Base-by-base conservation (phyloP, 1,284 basidiomycete species). In the Cryptococcus sp. region DNA sequence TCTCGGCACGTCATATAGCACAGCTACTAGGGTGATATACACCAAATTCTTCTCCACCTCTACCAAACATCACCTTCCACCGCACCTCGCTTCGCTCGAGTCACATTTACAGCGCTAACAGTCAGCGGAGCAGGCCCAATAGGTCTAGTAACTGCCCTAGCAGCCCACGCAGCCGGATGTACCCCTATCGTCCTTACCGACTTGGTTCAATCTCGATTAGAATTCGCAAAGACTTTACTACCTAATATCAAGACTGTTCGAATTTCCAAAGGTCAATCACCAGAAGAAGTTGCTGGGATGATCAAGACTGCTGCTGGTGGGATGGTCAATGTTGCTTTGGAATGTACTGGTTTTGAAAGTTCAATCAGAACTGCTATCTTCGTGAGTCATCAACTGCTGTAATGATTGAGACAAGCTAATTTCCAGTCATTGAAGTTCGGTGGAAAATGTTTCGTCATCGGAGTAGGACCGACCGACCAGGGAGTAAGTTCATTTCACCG, bases 311-410 rank as follows among this genome's bases (percentile, higher is more conserved):
- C 56, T 1, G 72, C 74, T 16, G 76, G 73, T 0, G 62, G 55
- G 13, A 36, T 36, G 42, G 45, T 77, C 10, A 56, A 56, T n/a
- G 56, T 76, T 28, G 75, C 74, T 0, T 46, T 77, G 48, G 75
- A 77, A 48, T 75, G 73, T 56, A 92, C 89, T 46, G 92, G 92
- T 16, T 88, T 92, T 23, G 89, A 94, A 73, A 83, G 83, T 34
- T 89, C 85, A 13, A 87, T 96, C 60, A 85, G 88, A 67, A 87
- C 87, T n/a, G 89, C 83, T 3, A 80, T 91, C 57, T 82, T 81
- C 63, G 77, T 91, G 61, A 65, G 72, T 72, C 9, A 16, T 7
- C 3, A 18, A 10, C 10, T 10, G 34, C 34, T 36, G 34, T 10
- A 36, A 36, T n/a, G 11, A 41, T 34, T 16, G 32, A 9, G 18